These are phyloP conservation scores for Pythium phragmiticola DNA, from an alignment of 352 stramenopile species.

Conservation along the genomic window DNA sequence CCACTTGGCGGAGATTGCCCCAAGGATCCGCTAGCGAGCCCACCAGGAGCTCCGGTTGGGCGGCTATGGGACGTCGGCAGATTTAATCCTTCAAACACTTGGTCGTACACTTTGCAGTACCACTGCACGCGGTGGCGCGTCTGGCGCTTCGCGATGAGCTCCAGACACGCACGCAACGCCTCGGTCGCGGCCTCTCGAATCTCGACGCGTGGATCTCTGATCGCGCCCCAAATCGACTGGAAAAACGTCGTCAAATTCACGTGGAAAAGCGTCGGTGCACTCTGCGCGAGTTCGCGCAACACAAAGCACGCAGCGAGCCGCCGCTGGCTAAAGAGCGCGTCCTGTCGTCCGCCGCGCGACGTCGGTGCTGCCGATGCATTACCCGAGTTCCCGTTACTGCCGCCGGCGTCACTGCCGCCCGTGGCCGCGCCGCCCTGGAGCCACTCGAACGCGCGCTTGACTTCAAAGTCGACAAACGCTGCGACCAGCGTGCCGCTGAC, in stretches of 20 bases:
- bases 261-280: slow-evolving; percentile 90
- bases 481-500: slow-evolving; percentile 85
- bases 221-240: slow-evolving; percentile 88
- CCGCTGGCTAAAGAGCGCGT: slow-evolving; percentile 73
- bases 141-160: slow-evolving; percentile 83
- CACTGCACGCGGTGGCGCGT: slow-evolving; percentile 86
- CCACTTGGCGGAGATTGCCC: slow-evolving; percentile 18
- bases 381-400: background rate
- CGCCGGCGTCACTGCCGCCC: background rate
- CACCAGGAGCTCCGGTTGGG: slow-evolving; percentile 8
- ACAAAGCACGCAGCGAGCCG: slow-evolving; percentile 83
- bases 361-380: background rate
- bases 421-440: slow-evolving; percentile 40
- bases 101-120: slow-evolving; percentile 92
- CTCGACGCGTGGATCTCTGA: slow-evolving; percentile 71
- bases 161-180: slow-evolving; percentile 83
- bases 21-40: background rate
- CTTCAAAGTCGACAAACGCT: slow-evolving; percentile 92
- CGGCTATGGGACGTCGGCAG: slow-evolving; percentile 22
- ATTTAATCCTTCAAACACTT: slow-evolving; percentile 82
- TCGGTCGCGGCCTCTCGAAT: slow-evolving; percentile 83
- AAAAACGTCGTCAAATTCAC: slow-evolving; percentile 92
- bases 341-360: slow-evolving; percentile 40
- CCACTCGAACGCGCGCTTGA: slow-evolving; percentile 90
- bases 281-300: slow-evolving; percentile 80